These are phyloP conservation scores for Thraustochytrium striatum DNA, from an alignment of 352 stramenopile genomes.

Conservation along the genomic window DNA sequence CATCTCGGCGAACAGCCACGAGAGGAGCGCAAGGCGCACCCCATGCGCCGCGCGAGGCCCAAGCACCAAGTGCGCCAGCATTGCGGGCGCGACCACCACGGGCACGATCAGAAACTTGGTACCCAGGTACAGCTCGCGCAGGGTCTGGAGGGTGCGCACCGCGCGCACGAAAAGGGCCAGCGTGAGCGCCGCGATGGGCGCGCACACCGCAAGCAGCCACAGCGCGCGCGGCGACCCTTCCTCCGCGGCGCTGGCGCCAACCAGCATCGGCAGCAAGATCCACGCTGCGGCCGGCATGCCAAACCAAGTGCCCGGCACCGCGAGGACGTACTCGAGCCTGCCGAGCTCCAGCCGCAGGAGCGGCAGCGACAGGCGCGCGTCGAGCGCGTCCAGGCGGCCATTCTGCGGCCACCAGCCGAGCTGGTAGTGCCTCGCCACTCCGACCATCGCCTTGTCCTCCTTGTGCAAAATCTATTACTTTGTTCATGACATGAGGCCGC, in stretches of 20 bases:
- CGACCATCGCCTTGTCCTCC: no score
- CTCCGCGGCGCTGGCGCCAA: background rate
- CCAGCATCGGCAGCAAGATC: background rate
- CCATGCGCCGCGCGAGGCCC: background rate
- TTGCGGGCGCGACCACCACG: background rate
- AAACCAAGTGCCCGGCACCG: constrained; percentile 19
- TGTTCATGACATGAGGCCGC: no score
- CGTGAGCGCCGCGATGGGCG: background rate
- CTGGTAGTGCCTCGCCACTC: constrained; percentile 9
- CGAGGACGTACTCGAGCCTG: background rate
- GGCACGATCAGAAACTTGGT: constrained; percentile 32
- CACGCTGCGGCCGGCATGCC: constrained; percentile 21
- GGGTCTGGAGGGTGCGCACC: background rate
- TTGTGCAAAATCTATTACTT: no score
- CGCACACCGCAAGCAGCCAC: background rate
- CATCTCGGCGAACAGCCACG: constrained; percentile 13
- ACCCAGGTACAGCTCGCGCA: background rate
- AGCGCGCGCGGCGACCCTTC: background rate
- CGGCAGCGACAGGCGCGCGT: constrained; percentile 9
- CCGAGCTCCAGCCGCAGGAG: constrained; percentile 20
- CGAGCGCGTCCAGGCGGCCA: background rate
- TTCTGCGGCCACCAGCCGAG: constrained; percentile 43
- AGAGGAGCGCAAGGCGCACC: background rate
- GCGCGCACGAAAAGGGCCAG: background rate
- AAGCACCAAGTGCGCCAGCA: background rate